Evolutionary conservation across 179 eudicot genomes (phyloP), one percentile per base, ranked within the genome.

Genomic region (Spergularia azorica): DNA sequence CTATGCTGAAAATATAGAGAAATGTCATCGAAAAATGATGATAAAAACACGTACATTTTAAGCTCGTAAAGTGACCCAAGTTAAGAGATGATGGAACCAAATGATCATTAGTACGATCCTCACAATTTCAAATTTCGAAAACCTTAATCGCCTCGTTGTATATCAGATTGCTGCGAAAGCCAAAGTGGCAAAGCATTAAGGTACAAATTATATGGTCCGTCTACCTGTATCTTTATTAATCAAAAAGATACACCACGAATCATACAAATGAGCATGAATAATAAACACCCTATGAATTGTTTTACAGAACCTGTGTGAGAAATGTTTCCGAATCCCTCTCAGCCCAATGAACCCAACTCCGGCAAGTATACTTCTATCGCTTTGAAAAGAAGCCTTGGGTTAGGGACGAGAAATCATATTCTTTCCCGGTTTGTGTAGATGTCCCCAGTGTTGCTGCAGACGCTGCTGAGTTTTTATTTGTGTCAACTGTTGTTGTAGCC

Each of bases 341-440:
- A 50, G 63, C 56, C 2, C 59, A 17, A 70, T 32, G 39, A 68
- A 32, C 60, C 75, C 14, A 63, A 14, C 60, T 61, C 58, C 39
- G n/a, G 43, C 55, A 38, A 20, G 70, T n/a, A 55, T n/a, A 41
- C 16, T 52, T 36, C 87, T 84, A 92, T 50, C 90, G 86, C 77
- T 92, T 94, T 17, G 95, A 80, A 72, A 94, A 89, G 72, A 92
- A 78, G 46, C 90, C 97, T 85, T 94, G 94, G 38, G 98, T 94
- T 79, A 94, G 77, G 55, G 98, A 88, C 51, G 98, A 94, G 80
- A 94, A 92, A 75, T 94, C 98, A 21, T 82, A 94, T 4, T 92
- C 97, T 72, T 88, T 94, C 59, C 80, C 86, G 9, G 87, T 10
- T 67, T 88, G 89, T 17, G 90, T 83, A 11, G 82, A 63, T 71